phyloP scores from a whole-genome alignment of 2,329 filamentous ascomycete species.

The Canariomyces notabilis region DNA sequence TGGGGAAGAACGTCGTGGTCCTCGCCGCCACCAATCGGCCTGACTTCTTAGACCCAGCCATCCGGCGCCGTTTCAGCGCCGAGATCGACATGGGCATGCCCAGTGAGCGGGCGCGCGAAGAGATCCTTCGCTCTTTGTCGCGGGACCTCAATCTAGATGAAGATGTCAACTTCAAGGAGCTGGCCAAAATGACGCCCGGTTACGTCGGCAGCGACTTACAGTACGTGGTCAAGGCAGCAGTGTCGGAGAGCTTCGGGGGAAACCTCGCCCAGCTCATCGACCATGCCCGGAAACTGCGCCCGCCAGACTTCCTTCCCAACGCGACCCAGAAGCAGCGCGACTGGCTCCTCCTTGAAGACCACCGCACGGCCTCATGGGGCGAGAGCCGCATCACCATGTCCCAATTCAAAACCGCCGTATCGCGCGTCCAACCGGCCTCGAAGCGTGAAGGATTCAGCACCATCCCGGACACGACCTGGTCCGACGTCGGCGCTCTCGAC shows the following conservation, averaged over 20 bases:
- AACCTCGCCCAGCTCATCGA: constrained; percentile 26
- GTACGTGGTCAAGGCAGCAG: constrained; percentile 48
- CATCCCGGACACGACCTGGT: constrained; percentile 89
- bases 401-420: constrained; percentile 71
- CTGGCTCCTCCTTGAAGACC: constrained; percentile 26
- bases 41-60: constrained; percentile 74
- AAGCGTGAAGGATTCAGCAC: constrained; percentile 93
- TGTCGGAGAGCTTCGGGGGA: constrained; percentile 32
- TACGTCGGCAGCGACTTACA: constrained; percentile 90
- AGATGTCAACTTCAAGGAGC: constrained; percentile 65
- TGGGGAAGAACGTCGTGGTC: constrained; percentile 77
- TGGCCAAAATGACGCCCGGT: constrained; percentile 83
- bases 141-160: constrained; percentile 57
- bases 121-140: constrained; percentile 72
- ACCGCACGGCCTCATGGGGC: constrained; percentile 21
- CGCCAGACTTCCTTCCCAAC: constrained; percentile 11
- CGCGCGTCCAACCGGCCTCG: constrained; percentile 71
- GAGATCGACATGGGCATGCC: constrained; percentile 85
- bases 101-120: constrained; percentile 67
- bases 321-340: constrained; percentile 19
- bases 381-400: constrained; percentile 39
- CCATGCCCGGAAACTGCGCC: constrained; percentile 16
- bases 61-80: constrained; percentile 73
- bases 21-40: constrained; percentile 87
- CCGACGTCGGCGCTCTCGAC: constrained; percentile 79